Evolutionary conservation across 805 yeast genomes (phyloP).

Genomic region (Saccharomycopsis sp.): DNA sequence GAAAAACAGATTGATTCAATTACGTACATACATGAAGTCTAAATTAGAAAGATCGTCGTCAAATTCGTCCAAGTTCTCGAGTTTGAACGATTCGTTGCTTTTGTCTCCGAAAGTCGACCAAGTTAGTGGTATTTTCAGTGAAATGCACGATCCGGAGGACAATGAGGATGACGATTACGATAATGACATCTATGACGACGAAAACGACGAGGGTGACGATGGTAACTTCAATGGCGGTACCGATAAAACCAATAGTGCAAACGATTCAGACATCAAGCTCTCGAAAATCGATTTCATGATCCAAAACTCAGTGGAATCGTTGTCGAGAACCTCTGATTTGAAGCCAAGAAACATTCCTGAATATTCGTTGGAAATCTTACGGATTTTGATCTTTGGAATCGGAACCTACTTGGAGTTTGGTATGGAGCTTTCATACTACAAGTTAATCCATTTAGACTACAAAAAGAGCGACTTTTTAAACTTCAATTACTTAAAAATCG

Average conservation of each 20-base stretch:
- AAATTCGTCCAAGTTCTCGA: conserved; percentile 24
- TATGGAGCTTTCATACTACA: conserved; percentile 59
- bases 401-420: conserved; percentile 75
- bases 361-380: conserved; percentile 59
- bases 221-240: not conserved
- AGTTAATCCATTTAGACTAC: conserved; percentile 34
- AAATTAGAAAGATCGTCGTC: conserved; percentile 40
- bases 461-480: conserved; percentile 30
- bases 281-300: conserved; percentile 54
- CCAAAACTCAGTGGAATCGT: conserved; percentile 67
- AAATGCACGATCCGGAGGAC: conserved; percentile 10
- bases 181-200: not conserved
- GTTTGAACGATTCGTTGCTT: conserved; percentile 15
- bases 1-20: conserved; percentile 42
- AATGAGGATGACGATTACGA: conserved; percentile 1
- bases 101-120: conserved; percentile 20
- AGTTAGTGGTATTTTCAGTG: conserved; percentile 16
- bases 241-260: conserved; percentile 8
- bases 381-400: conserved; percentile 58
- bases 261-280: conserved; percentile 30
- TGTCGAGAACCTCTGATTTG: conserved; percentile 70
- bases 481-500: conserved; percentile 42
- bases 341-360: conserved; percentile 56
- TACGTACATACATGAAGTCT: conserved; percentile 51
- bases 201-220: conserved; percentile 4